Evolutionary conservation across 306 rosid species (phyloP), one percentile per base, ranked within the genome.

Genomic region (Dalbergia cultrata): DNA sequence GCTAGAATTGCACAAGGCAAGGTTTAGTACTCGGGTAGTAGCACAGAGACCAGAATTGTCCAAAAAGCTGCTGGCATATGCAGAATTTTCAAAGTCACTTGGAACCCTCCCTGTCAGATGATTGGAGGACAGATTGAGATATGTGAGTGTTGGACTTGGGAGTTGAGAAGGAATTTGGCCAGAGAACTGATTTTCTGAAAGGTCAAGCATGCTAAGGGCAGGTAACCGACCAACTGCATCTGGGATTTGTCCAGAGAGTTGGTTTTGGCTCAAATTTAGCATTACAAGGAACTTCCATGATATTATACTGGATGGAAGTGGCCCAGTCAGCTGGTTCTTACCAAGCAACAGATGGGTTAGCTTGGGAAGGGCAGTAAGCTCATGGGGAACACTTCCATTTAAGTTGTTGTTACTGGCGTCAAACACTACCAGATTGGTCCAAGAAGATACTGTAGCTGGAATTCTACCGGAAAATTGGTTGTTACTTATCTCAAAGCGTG

Each of bases 181-280:
- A n/a, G 88, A 87, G 54, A 92, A 72, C 66, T 69, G 85, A 73
- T 88, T 89, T 45, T 77, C 84, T 13, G 91, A 90, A n/a, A 90
- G 82, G 85, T 90, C 92, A 22, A 90, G 83, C 0, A 1, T 49
- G 4, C 31, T 79, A 6, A 90, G 91, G 31, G 1, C 10, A 9
- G 82, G 85, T 59, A 89, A 83, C 9, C 3, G 7, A 45, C 87
- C 86, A 66, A 90, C 59, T n/a, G 37, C 11, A 21, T n/a, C 77
- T 0, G 89, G 91, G 45, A 90, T 81, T 19, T 64, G 57, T 17
- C 95, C 92, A 8, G 85, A 80, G 43, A 88, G 75, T 9, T 54
- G 81, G 66, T 90, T 90, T 26, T 37, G 22, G 31, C 85, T 18
- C 9, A 90, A 72, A 60, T 81, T 54, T 66, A 90, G 87, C 61